Evolutionary conservation across 352 stramenopile genomes (phyloP).

Genomic region (Phytophthora brassicae): DNA sequence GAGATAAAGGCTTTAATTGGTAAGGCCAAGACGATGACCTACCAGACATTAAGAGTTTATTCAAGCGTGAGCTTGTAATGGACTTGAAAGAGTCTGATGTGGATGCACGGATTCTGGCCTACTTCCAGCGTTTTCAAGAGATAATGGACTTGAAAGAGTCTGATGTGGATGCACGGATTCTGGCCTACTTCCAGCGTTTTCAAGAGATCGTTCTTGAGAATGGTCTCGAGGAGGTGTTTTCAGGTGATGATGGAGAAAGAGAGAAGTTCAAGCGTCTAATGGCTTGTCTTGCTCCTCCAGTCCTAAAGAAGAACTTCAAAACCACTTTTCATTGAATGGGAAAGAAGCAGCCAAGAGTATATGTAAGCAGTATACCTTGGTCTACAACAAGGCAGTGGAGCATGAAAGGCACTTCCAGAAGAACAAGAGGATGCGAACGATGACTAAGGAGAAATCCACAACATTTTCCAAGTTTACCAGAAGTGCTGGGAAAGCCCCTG

Average conservation of each 20-base stretch:
- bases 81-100: background rate
- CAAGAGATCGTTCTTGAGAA: background rate
- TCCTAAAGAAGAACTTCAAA: background rate
- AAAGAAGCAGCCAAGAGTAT: background rate
- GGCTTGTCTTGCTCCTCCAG: background rate
- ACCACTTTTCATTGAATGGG: background rate
- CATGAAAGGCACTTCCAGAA: conserved; percentile 4
- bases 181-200: background rate
- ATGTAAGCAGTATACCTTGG: background rate
- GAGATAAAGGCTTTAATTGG: background rate
- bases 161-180: background rate
- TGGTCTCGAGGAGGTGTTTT: background rate
- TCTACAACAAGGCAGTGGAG: background rate
- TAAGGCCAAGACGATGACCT: background rate
- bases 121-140: background rate
- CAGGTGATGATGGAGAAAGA: background rate
- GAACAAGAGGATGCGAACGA: background rate
- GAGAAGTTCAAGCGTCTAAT: background rate
- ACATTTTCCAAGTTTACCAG: background rate
- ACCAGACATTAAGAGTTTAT: background rate
- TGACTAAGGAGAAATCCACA: background rate
- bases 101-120: background rate
- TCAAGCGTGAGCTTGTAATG: background rate
- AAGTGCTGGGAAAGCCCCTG: background rate
- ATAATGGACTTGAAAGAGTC: background rate